phyloP scores from a whole-genome alignment of 768 basidiomycete species.

The Floccularia luteovirens region DNA sequence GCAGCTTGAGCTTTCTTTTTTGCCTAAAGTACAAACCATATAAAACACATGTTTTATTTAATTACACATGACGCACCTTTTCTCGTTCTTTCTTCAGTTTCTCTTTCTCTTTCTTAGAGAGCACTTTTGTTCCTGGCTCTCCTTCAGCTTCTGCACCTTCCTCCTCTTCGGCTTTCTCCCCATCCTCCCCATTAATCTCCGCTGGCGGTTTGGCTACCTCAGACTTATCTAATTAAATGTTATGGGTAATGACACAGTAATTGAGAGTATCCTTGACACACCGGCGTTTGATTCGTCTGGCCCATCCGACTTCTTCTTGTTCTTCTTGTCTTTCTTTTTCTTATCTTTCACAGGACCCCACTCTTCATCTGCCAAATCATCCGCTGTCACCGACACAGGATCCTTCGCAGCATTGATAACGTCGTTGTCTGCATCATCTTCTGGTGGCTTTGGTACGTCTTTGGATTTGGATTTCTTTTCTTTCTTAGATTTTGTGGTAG shows the following conservation, averaged over 20 bases:
- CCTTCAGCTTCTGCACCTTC: slow-evolving; percentile 36
- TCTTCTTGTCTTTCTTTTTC: slow-evolving; percentile 56
- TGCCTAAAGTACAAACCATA: slow-evolving; percentile 39
- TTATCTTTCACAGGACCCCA: slow-evolving; percentile 59
- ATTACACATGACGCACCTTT: slow-evolving; percentile 51
- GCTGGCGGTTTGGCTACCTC: slow-evolving; percentile 15
- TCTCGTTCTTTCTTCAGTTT: slow-evolving; percentile 95
- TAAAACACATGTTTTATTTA: slow-evolving; percentile 6
- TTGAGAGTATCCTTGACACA: background rate
- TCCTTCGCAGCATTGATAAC: slow-evolving; percentile 24
- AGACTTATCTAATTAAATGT: background rate
- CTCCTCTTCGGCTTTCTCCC: slow-evolving; percentile 17
- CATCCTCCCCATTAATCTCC: slow-evolving; percentile 14
- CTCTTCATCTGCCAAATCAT: slow-evolving; percentile 69
- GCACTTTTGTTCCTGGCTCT: slow-evolving; percentile 53
- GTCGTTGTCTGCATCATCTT: slow-evolving; percentile 16
- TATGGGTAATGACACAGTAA: background rate
- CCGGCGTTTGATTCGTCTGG: background rate
- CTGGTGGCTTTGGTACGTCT: slow-evolving; percentile 22
- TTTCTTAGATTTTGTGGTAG: slow-evolving; percentile 37
- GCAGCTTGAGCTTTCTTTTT: slow-evolving; percentile 94
- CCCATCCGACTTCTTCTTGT: slow-evolving; percentile 30
- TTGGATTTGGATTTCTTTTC: slow-evolving; percentile 52
- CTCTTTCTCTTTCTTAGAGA: slow-evolving; percentile 97
- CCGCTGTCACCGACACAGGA: slow-evolving; percentile 51